Evolutionary conservation across 805 yeast genomes (phyloP), one percentile per base, ranked within the genome.

Genomic region (Cyberlindnera subsufficiens): DNA sequence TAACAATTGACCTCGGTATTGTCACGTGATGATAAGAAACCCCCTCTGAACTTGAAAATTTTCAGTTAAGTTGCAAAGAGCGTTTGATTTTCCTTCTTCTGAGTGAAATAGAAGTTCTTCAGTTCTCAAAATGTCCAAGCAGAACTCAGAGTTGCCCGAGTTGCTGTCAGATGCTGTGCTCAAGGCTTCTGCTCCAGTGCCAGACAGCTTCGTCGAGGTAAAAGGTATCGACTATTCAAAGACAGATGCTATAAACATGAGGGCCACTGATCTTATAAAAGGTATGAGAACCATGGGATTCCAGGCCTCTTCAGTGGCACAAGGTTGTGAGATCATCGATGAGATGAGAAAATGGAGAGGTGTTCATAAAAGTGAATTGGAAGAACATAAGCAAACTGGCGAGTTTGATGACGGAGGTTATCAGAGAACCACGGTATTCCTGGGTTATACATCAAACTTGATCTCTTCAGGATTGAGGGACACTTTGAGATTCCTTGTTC

Each of bases 221-320:
- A 69, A 77, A 44, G 99, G 99, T 44, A 80, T 93, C 39, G 97
- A 93, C 65, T 93, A 91, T 67, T 81, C 91, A 37, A 74, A 80
- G 54, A 82, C 85, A 34, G 77, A 75, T 40, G 85, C 91, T 43
- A 76, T 75, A 53, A 79, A 90, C 64, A 79, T 86, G 76, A 70
- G 74, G 36, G 99, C 98, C 34, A 71, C 74, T 13, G 90, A 86
- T 56, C 70, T 93, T 51, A 75, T 93, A 50, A 71, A 69, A 30
- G 78, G 91, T 29, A 93, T 95, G 99, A 80, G 72, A 55, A 80
- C 80, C 32, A 93, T 95, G 97, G 99, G 99, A 7, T 93, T 91
- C 71, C 99, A 93, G 69, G 99, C 95, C 9, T 78, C 90, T 7
- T 75, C 91, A 6, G 74, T 93, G 37, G 82, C 89, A 29, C 73